Evolutionary conservation across 164 flowering plant genomes (phyloP), one percentile per base, ranked within the genome.

Genomic region (Stephania cephalantha): DNA sequence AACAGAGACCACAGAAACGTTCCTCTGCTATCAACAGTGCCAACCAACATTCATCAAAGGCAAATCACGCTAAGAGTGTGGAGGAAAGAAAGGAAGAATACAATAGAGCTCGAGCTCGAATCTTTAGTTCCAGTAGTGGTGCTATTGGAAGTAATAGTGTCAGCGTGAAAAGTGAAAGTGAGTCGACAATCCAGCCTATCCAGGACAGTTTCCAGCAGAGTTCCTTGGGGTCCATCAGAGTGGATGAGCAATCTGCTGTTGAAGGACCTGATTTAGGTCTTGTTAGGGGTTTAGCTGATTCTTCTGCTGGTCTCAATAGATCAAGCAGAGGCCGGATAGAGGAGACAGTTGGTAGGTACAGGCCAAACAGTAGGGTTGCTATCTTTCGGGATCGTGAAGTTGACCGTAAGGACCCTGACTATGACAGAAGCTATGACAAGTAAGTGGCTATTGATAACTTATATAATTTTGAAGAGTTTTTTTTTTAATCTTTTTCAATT

Each of bases 51-150:
- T 85, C 91, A 30, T 70, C 75, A 29, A 92, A 86, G 79, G 20
- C 81, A 63, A 91, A 85, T 71, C 82, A 72, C 72, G 77, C 86
- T 31, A 96, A 90, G 86, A 96, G 89, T 83, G 95, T 96, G 29
- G 99, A 96, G 83, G 99, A 96, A 84, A 87, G 97, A 72, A 96
- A 94, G 78, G 99, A 94, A 81, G 99, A 96, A 79, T 96, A 96
- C 73, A 92, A 92, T 77, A 84, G 88, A 74, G 99, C 99, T 67
- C 94, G 97, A 71, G 98, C 94, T 9, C 84, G 98, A 67, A 96
- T 96, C 73, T 96, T 96, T 81, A 93, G 81, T 77, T 85, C 91
- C 29, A 82, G 35, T 73, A 79, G 73, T 70, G 76, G 77, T 77
- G 77, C 86, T 79, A 75, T 81, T 67, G 46, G 72, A 65, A 78